Evolutionary conservation across 768 basidiomycete species (phyloP), one percentile per base, ranked within the genome.

Genomic region (Suillus plorans): DNA sequence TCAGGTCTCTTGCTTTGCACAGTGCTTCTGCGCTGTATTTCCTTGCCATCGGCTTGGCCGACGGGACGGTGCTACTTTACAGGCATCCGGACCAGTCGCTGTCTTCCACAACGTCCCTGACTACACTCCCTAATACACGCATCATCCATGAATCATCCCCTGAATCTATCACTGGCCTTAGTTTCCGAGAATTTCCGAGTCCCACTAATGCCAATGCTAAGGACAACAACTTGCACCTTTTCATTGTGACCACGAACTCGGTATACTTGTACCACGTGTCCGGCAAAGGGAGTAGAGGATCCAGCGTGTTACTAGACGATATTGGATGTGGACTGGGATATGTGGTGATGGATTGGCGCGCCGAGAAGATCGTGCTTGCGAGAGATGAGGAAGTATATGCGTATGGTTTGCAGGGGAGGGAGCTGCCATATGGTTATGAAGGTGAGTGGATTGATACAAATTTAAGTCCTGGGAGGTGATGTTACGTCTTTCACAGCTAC

Each of bases 41-140:
- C 74, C 86, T 99, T 31, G 90, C 96, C 8, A 85, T 99, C 49
- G 97, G 96, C 16, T 85, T 98, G 22, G 95, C 89, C 5, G 95
- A 98, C 71, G 97, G 97, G 31, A 92, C 92, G 0, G 96, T 97
- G n/a, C 83, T 99, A 9, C 82, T 97, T 18, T 97, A 94, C 74
- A 88, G 93, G 7, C 94, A 98, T 72, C 81, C 98, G 22, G 90
- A 96, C 74, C 95, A 97, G 73, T 95, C 95, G 1, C 81, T 97
- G 42, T 84, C 89, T 3, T 86, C 92, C 52, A 69, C 75, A n/a
- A 87, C 89, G 13, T 77, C 82, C 20, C 84, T 90, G 6, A 79
- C 94, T 13, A 89, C 89, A 14, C 77, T 98, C 20, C 95, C 95
- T 0, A 98, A 97, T 79, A 85, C 90, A 12, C 88, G 92, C 28